Evolutionary conservation across 2,329 filamentous ascomycete species (phyloP), one percentile per base, ranked within the genome.

Genomic region (Neodidymelliopsis sp.): DNA sequence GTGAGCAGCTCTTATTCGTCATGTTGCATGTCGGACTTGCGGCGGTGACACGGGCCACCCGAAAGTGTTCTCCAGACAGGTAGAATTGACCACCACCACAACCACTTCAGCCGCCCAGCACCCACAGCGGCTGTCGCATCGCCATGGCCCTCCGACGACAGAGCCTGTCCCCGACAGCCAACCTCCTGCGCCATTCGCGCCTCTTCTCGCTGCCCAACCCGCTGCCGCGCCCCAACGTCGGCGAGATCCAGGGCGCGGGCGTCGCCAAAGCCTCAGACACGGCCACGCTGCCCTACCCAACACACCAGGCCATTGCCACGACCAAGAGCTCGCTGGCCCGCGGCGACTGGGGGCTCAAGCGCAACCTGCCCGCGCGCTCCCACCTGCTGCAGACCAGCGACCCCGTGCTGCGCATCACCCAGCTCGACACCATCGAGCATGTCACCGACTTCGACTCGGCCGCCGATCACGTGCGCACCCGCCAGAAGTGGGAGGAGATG

Each of bases 281-380:
- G 16, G 85, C 88, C 31, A 97, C 93, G 11, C 80, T 84, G 52
- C 82, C 84, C 22, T 89, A 88, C 74, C 93, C 93, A n/a, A 91
- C 86, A 41, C 83, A 89, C 70, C 89, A 94, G 69, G 84, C 91
- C 54, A 88, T 97, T 67, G 86, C 87, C 11, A 92, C 91, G 0
- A 87, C 91, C 5, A 77, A 81, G 33, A 81, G 85, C 13, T 92
- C 91, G 6, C 81, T 90, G 18, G 77, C 80, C 29, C 84, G 84
- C 66, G 93, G 93, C 25, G 93, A 97, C 67, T 97, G 93, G 92
- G 93, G 93, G 11, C 78, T 97, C 63, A 97, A 97, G 77, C 81
- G 93, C 45, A 81, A 91, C 1, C 79, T 97, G 5, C 93, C 93
- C 1, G 75, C 87, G 7, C 87, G 87, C 70, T 86, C 88, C 3